Evolutionary conservation across 2,329 filamentous ascomycete genomes (phyloP).

Genomic region (Cyanodermella asteris): DNA sequence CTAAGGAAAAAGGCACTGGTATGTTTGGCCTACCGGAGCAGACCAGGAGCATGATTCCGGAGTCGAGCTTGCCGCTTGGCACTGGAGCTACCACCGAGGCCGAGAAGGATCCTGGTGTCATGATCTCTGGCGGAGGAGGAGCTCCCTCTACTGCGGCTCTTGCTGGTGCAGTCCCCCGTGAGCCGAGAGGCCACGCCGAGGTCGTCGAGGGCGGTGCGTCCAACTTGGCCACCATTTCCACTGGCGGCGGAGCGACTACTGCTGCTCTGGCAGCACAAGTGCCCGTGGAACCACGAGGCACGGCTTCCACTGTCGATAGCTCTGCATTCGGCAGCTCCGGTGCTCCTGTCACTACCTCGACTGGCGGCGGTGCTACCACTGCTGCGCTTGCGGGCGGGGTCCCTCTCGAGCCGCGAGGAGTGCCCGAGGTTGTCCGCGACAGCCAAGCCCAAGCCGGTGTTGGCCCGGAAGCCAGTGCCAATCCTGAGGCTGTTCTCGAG

Average conservation of each 20-base stretch:
- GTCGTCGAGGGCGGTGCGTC: slow-evolving; percentile 51
- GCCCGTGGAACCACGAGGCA: slow-evolving; percentile 16
- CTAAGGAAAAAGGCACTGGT: slow-evolving; percentile 19
- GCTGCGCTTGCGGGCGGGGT: slow-evolving; percentile 21
- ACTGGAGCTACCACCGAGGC: slow-evolving; percentile 11
- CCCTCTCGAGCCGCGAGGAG: slow-evolving; percentile 20
- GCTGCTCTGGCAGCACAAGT: slow-evolving; percentile 22
- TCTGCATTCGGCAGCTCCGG: too few relatives aligned
- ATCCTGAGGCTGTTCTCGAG: slow-evolving; percentile 42
- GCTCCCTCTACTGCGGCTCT: slow-evolving; percentile 21
- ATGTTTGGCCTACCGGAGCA: slow-evolving; percentile 29
- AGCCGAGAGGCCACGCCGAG: slow-evolving; percentile 27
- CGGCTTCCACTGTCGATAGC: slow-evolving; percentile 4
- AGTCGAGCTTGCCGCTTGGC: slow-evolving; percentile 58
- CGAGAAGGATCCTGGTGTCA: slow-evolving; percentile 27
- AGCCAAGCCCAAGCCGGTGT: slow-evolving; percentile 46
- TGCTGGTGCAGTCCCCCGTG: slow-evolving; percentile 22
- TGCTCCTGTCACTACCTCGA: too few relatives aligned
- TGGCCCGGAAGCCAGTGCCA: slow-evolving; percentile 45
- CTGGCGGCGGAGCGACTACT: slow-evolving; percentile 25
- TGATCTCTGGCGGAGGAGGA: slow-evolving; percentile 28
- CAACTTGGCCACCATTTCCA: slow-evolving; percentile 31
- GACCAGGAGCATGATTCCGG: slow-evolving; percentile 48
- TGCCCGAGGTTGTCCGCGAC: slow-evolving; percentile 45
- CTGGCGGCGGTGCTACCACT: slow-evolving; percentile 21